Evolutionary conservation across 2,329 filamentous ascomycete species (phyloP).

Genomic region (Dichotomopilus funicola): DNA sequence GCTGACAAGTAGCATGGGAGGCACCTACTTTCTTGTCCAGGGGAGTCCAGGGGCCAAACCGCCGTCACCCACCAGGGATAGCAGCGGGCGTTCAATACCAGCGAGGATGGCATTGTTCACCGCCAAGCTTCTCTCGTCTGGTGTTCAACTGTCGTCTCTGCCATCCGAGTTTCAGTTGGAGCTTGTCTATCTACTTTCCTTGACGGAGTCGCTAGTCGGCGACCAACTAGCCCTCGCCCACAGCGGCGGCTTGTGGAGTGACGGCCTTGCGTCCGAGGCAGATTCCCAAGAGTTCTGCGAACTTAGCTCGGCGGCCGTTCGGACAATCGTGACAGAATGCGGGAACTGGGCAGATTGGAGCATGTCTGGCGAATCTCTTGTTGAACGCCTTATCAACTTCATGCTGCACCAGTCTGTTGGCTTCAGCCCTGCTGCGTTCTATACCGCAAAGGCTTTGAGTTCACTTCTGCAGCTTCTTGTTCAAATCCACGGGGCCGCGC

Average conservation of each 20-base stretch:
- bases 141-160: constrained; percentile 34
- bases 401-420: constrained; percentile 39
- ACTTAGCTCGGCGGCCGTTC: constrained; percentile 34
- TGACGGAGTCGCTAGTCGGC: constrained; percentile 45
- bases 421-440: constrained; percentile 40
- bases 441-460: constrained; percentile 47
- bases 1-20: constrained; percentile 66
- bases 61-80: constrained; percentile 46
- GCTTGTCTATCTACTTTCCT: constrained; percentile 43
- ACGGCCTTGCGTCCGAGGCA: constrained; percentile 29
- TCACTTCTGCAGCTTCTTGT: constrained; percentile 43
- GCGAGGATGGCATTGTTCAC: constrained; percentile 71
- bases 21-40: constrained; percentile 59
- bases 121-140: constrained; percentile 46
- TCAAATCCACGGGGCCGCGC: constrained; percentile 44
- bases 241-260: constrained; percentile 41
- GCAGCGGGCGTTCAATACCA: constrained; percentile 63
- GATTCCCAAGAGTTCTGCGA: constrained; percentile 41
- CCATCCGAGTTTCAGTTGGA: constrained; percentile 41
- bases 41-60: constrained; percentile 20
- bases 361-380: constrained; percentile 29
- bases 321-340: constrained; percentile 28
- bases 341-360: constrained; percentile 34
- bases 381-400: constrained; percentile 38
- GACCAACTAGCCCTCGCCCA: constrained; percentile 47